Evolutionary conservation across 2,329 filamentous ascomycete species (phyloP), one percentile per base, ranked within the genome.

Genomic region (Fusarium redolens): DNA sequence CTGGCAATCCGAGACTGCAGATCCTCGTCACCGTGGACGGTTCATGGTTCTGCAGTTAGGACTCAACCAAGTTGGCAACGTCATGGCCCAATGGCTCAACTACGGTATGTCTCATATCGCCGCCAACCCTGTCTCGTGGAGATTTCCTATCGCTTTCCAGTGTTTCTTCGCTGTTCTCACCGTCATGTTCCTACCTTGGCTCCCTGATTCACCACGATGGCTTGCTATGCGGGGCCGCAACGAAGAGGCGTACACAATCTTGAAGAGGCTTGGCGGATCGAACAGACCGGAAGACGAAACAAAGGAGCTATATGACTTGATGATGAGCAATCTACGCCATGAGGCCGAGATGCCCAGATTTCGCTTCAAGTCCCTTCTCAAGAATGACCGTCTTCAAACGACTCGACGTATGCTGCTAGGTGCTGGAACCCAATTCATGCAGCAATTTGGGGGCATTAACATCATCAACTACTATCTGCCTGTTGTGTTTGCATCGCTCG

Each of bases 101-200:
- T 84, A 80, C 51, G 83, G 79, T 10, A 69, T 84, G n/a, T 83
- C 82, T 7, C 80, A 80, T 61, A 79, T 81, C 28, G 64, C 80
- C 28, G 44, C 48, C 30, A 72, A 81, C 33, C 40, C 76, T 41
- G 64, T 82, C 52, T 77, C 82, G 63, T 86, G 48, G 48, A 37
- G 48, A 17, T 51, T 38, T 18, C 30, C 48, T 25, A 20, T 51
- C 12, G 48, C 48, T 25, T 51, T 51, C 17, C 48, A 51, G n/a
- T 51, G 48, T 28, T 51, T 38, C 33, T 25, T 51, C 13, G 48
- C 48, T 25, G n/a, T 25, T 22, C 18, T 51, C 12, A 51, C 48
- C 20, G 33, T 51, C 13, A 25, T 38, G 33, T 37, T 38, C 18
- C 33, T 51, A 18, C 18, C 33, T 35, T 37, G 31, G 33, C 31